A percentile compares a stretch with the other conserved stretches of the same genome.
phyloP scores from a whole-genome alignment of 768 basidiomycete genomes.

The Tulasnella sp. region DNA sequence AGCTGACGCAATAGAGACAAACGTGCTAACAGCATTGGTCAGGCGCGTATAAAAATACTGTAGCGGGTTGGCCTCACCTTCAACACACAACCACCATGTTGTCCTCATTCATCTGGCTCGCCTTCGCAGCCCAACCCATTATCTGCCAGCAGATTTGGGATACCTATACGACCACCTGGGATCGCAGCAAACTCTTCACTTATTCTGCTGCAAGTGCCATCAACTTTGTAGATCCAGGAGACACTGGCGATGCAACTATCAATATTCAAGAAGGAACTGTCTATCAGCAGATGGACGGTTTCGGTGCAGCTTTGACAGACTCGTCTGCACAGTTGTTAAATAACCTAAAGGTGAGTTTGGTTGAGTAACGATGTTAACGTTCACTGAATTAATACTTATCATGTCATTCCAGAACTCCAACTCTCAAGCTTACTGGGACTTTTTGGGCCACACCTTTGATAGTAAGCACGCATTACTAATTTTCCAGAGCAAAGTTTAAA shows the following conservation, averaged over 20 bases:
- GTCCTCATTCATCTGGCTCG: no score
- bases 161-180: conserved; percentile 25
- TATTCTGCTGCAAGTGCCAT: conserved; percentile 30
- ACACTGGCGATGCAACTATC: conserved; percentile 49
- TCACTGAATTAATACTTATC: background rate
- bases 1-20: no score
- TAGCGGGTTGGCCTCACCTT: no score
- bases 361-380: background rate
- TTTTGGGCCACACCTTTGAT: conserved; percentile 48
- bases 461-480: conserved; percentile 20
- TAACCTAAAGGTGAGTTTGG: conserved; percentile 45
- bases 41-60: no score
- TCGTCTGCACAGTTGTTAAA: conserved; percentile 49
- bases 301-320: conserved; percentile 41
- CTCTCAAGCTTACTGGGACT: conserved; percentile 41
- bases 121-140: no score
- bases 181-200: conserved; percentile 25
- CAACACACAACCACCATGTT: no score
- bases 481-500: background rate
- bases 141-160: no score
- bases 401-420: conserved; percentile 38
- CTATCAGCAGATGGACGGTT: conserved; percentile 55
- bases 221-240: conserved; percentile 45
- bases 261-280: conserved; percentile 39
- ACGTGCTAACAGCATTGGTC: no score